Evolutionary conservation across 805 yeast genomes (phyloP).

Genomic region (Myxozyma kluyveri): DNA sequence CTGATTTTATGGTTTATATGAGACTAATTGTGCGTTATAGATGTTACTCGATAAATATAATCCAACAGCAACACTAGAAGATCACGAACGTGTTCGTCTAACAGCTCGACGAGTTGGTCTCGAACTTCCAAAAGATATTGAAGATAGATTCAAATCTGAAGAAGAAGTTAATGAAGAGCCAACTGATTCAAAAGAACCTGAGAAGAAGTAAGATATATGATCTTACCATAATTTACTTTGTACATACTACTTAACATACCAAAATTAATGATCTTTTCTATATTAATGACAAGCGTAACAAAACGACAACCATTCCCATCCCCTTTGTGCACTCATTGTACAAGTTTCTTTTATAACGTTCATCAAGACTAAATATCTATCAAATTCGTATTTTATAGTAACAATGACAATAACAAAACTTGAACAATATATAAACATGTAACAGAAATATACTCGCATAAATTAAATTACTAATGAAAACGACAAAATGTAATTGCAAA

Average conservation of each 20-base stretch:
- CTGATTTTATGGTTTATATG: neutral
- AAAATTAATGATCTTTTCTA: neutral
- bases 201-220: conserved; percentile 3
- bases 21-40: conserved; percentile 1
- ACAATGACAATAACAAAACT: neutral
- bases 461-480: neutral
- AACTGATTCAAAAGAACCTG: neutral
- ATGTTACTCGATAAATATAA: conserved; percentile 75
- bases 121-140: conserved; percentile 48
- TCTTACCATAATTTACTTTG: conserved; percentile 7
- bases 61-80: conserved; percentile 75
- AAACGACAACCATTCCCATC: neutral
- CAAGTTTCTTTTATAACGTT: no score
- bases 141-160: conserved; percentile 19
- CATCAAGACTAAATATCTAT: no score
- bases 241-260: neutral
- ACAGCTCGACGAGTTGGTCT: conserved; percentile 91
- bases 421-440: neutral
- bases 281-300: neutral
- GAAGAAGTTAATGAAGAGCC: conserved; percentile 6
- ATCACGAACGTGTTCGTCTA: conserved; percentile 69
- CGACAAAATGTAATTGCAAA: neutral
- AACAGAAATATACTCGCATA: neutral
- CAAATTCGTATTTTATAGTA: no score
- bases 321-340: neutral